Conservation (phyloP, 768 basidiomycete species). For the Candolleomyces eurysporus region DNA sequence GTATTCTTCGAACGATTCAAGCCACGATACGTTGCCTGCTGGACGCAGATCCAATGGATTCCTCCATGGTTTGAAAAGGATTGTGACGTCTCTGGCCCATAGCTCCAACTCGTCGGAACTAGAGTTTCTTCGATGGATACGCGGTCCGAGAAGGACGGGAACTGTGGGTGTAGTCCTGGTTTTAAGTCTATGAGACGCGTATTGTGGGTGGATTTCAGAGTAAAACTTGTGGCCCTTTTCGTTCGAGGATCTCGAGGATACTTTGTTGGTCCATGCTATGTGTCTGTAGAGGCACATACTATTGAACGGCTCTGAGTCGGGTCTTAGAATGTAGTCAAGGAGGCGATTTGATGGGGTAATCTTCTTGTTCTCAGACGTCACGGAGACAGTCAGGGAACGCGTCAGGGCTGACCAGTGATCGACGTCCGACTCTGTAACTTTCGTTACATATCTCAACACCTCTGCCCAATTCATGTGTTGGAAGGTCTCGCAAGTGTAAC, state of each 20-base stretch:
- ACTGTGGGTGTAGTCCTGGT: background rate
- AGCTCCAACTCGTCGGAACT: background rate
- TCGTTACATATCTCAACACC: background rate
- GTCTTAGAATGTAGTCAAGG: too few relatives aligned
- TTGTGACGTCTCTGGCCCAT: constrained; percentile 5
- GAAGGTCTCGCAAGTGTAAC: background rate
- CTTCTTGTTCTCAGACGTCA: too few relatives aligned
- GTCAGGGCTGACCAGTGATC: too few relatives aligned
- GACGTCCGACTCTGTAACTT: too few relatives aligned
- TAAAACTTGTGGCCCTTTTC: background rate
- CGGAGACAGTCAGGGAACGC: too few relatives aligned
- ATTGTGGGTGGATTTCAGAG: background rate
- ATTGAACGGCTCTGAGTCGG: too few relatives aligned
- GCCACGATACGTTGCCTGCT: too few relatives aligned
- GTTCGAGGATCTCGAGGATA: background rate
- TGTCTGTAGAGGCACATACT: too few relatives aligned
- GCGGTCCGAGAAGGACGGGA: background rate
- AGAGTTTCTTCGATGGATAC: background rate
- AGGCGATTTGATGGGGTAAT: too few relatives aligned
- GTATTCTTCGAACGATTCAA: too few relatives aligned
- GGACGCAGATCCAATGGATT: background rate
- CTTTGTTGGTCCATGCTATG: too few relatives aligned
- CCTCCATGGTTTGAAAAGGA: constrained; percentile 3
- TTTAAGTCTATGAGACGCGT: background rate
- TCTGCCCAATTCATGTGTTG: background rate